These are phyloP conservation scores for Thermothielavioides terrestris DNA, from an alignment of 495 filamentous ascomycete genomes.

Conservation along the genomic window DNA sequence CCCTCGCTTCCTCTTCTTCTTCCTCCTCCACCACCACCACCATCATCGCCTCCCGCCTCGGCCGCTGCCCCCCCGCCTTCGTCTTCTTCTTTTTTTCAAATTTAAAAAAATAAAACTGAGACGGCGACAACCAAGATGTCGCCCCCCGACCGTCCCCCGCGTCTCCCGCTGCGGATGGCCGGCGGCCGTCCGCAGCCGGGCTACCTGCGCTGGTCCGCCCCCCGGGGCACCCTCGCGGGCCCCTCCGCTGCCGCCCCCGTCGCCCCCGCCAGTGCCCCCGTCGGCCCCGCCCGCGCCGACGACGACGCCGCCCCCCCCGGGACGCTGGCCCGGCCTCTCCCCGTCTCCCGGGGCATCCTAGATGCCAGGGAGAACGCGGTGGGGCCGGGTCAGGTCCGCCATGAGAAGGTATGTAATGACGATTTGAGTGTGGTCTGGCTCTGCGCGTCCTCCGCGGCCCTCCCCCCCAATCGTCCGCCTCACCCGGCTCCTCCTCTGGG, in stretches of 20 bases:
- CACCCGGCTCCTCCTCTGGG: too few relatives aligned
- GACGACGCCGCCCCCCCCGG: background rate
- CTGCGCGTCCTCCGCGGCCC: too few relatives aligned
- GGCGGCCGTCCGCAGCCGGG: slow-evolving; percentile 7
- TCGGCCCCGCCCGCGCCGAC: background rate
- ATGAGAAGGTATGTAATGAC: too few relatives aligned
- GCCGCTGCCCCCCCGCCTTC: background rate
- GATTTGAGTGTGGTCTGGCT: too few relatives aligned
- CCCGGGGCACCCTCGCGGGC: background rate
- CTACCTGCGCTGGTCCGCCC: background rate
- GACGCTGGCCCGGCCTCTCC: too few relatives aligned
- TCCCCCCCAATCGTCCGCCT: too few relatives aligned
- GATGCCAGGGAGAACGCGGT: too few relatives aligned
- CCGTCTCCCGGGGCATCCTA: too few relatives aligned
- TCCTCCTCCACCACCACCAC: background rate
- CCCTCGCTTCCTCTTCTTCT: background rate
- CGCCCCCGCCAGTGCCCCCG: background rate
- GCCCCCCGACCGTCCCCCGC: background rate
- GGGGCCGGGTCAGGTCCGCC: too few relatives aligned
- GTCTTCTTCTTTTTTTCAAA: background rate
- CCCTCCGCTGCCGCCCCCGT: background rate
- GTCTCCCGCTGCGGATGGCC: slow-evolving; percentile 6
- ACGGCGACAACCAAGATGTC: background rate
- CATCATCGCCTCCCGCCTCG: background rate
- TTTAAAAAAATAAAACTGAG: slow-evolving; percentile 1